A percentile compares a stretch with the other conserved stretches of the same genome.
Conservation (phyloP, 139 green algal genomes). For the Coelastrella sp. region DNA sequence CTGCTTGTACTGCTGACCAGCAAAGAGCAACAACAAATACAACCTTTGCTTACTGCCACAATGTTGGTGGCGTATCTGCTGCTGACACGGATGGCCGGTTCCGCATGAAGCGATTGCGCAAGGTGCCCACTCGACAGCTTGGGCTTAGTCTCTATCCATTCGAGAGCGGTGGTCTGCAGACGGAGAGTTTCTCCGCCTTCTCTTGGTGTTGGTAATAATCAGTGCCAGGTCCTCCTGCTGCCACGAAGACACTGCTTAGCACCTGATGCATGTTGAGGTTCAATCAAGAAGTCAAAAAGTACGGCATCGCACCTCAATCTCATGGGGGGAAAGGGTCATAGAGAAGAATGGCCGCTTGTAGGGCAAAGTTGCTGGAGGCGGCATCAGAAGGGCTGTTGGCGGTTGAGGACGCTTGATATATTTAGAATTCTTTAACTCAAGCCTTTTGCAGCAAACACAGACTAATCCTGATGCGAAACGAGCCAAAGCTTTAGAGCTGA, state of each 20-base stretch:
- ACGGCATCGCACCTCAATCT: slow-evolving; percentile 66
- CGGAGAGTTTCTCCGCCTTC: slow-evolving; percentile 47
- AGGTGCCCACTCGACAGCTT: too few relatives aligned
- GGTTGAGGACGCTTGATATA: too few relatives aligned
- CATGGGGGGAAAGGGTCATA: slow-evolving; percentile 56
- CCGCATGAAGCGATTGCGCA: too few relatives aligned
- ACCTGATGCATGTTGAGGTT: background rate
- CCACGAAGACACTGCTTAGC: background rate
- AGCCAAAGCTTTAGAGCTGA: too few relatives aligned
- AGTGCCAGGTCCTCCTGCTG: slow-evolving; percentile 63
- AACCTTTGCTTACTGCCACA: too few relatives aligned
- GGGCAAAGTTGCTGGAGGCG: slow-evolving; percentile 42
- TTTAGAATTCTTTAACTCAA: too few relatives aligned
- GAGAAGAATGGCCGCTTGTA: slow-evolving; percentile 69
- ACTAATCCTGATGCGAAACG: too few relatives aligned
- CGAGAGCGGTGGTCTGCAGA: slow-evolving; percentile 17
- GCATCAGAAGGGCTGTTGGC: background rate
- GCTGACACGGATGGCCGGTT: too few relatives aligned
- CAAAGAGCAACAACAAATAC: too few relatives aligned
- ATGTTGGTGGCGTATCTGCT: too few relatives aligned
- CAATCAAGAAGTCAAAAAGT: background rate
- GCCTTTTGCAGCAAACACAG: too few relatives aligned
- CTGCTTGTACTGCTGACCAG: too few relatives aligned
- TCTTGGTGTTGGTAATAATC: slow-evolving; percentile 69
- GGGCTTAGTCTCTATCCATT: slow-evolving; percentile 18